Evolutionary conservation across 768 basidiomycete species (phyloP), one percentile per base, ranked within the genome.

Genomic region (Imleria badia): DNA sequence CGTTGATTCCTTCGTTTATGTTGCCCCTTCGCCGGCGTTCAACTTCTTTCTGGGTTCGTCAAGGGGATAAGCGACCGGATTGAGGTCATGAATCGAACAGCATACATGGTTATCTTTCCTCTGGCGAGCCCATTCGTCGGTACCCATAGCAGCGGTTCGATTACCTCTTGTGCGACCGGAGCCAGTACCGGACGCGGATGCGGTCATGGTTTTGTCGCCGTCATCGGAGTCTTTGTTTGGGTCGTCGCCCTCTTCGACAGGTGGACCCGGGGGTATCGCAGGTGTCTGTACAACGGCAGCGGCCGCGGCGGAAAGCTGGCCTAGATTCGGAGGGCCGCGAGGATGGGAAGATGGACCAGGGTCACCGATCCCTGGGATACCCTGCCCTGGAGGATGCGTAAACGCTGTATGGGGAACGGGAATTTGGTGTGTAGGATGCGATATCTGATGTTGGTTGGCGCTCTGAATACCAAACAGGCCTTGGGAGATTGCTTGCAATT

Each of bases 1-100:
- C 89, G 65, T 90, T 93, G 75, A 99, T 97, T 0, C 95, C 95
- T 58, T 95, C 90, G 72, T 96, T 97, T 74, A 99, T 98, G 61
- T 94, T 94, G 17, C 94, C 94, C 44, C 96, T 81, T 49, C 96
- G 87, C 35, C 93, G 84, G 49, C 96, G 89, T 71, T 99, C 96
- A 13, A 98, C 94, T 75, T 98, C 94, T 91, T 98, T 98, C 95
- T 98, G 75, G 48, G 5, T 10, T 47, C 39, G 38, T 15, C n/a
- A 3, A 9, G 15, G 38, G 23, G 38, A 26, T 60, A n/a, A 62
- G 46, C 11, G 19, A 7, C 47, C 12, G 31, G 31, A 48, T 31
- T 7, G 38, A 39, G 11, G 46, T 13, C 8, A 34, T 3, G 34
- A 23, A 38, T 20, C 35, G 30, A 47, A n/a, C 19, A 0, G 75